Conservation (phyloP, 176 grass and related monocot genomes). For the Carex scoparia region DNA sequence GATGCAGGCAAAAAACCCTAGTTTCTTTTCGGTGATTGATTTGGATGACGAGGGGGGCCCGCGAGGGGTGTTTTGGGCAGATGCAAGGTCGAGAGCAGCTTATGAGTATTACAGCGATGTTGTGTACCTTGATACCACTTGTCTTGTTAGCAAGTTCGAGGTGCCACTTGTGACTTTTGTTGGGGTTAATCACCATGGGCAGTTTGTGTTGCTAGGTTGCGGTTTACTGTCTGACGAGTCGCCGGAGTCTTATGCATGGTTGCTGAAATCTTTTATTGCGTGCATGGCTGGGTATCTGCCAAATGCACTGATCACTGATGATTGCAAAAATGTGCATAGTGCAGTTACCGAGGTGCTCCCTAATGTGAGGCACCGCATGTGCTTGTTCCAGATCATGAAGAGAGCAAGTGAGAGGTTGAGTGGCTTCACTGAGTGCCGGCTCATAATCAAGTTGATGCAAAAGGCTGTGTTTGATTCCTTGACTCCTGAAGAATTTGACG, state of each 20-base stretch:
- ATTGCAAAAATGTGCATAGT: constrained; percentile 67
- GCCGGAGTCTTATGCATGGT: constrained; percentile 78
- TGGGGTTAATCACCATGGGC: constrained; percentile 90
- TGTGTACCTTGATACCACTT: constrained; percentile 69
- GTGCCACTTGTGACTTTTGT: constrained; percentile 82
- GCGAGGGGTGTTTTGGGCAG: constrained; percentile 85
- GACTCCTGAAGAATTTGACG: constrained; percentile 71
- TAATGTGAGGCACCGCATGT: constrained; percentile 67
- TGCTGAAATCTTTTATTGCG: constrained; percentile 88
- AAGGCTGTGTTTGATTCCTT: constrained; percentile 82
- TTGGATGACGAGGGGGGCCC: constrained; percentile 70
- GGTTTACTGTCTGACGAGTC: constrained; percentile 75
- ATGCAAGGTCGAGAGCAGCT: constrained; percentile 72
- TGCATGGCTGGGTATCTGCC: constrained; percentile 89
- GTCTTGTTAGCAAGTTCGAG: constrained; percentile 68
- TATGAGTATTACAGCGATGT: constrained; percentile 84
- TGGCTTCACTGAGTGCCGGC: constrained; percentile 66
- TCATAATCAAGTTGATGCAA: constrained; percentile 79
- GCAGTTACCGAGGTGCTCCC: constrained; percentile 75
- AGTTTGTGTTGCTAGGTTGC: constrained; percentile 72
- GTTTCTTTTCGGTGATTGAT: constrained; percentile 82
- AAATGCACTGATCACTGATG: constrained; percentile 73
- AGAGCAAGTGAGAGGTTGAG: constrained; percentile 60
- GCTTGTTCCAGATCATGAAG: constrained; percentile 89
- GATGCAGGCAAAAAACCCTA: constrained; percentile 94